Percentiles rank a stretch among this genome's conserved stretches.
Evolutionary conservation across 257 asterid species (phyloP).

Genomic region (Rauvolfia tetraphylla): DNA sequence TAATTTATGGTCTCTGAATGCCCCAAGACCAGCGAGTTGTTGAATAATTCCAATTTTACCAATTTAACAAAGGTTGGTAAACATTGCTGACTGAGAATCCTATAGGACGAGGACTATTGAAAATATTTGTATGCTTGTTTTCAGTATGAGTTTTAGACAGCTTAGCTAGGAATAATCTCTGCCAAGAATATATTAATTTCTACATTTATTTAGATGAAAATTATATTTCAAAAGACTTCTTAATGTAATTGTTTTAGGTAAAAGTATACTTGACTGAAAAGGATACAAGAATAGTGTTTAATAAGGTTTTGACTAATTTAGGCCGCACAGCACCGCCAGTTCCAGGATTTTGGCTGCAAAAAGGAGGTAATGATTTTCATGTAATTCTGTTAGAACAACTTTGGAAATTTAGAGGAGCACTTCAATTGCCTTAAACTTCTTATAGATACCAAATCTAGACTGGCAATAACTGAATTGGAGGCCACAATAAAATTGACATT

Average conservation of each 20-base stretch:
- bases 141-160: too few relatives aligned
- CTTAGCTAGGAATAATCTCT: too few relatives aligned
- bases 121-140: too few relatives aligned
- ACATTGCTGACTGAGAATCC: too few relatives aligned
- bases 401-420: neutral
- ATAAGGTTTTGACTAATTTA: conserved; percentile 54
- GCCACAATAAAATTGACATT: neutral
- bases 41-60: too few relatives aligned
- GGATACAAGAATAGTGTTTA: conserved; percentile 61
- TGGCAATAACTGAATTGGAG: neutral
- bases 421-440: neutral
- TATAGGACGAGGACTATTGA: too few relatives aligned
- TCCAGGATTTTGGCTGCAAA: conserved; percentile 79
- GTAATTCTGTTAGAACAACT: conserved; percentile 8
- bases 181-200: too few relatives aligned
- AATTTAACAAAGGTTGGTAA: too few relatives aligned
- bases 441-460: neutral
- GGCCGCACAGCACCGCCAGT: conserved; percentile 84
- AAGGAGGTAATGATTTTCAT: conserved; percentile 53
- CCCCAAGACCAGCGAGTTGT: too few relatives aligned
- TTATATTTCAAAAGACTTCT: neutral
- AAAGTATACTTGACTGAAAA: conserved; percentile 74
- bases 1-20: too few relatives aligned
- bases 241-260: conserved; percentile 37
- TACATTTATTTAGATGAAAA: neutral